These are phyloP conservation scores for Tremella yokohamensis DNA, from an alignment of 768 basidiomycete genomes.

Conservation along the genomic window DNA sequence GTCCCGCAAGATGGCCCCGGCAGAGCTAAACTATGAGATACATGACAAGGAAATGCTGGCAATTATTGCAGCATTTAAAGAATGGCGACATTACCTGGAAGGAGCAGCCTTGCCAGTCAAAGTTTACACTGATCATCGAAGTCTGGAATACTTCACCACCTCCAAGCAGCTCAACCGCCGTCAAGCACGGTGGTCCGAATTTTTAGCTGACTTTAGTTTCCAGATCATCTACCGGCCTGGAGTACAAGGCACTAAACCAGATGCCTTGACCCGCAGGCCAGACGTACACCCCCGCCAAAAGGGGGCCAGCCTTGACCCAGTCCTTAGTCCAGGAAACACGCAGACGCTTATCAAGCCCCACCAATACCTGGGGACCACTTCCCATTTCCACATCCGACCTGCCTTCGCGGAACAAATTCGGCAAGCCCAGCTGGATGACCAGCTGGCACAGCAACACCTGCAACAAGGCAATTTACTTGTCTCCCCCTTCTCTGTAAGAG, in stretches of 20 bases:
- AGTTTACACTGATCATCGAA: slow-evolving; percentile 16
- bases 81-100: slow-evolving; percentile 9
- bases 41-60: slow-evolving; percentile 58
- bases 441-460: too few species aligned
- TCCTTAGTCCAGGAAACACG: background rate
- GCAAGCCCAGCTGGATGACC: background rate
- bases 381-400: background rate
- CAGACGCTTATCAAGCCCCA: background rate
- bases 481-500: background rate
- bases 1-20: slow-evolving; percentile 25
- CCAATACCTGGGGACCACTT: background rate
- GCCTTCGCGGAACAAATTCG: too few species aligned
- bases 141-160: slow-evolving; percentile 15
- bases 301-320: background rate
- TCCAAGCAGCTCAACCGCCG: slow-evolving; percentile 51
- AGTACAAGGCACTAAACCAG: slow-evolving; percentile 6
- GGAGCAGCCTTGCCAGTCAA: background rate
- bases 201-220: slow-evolving; percentile 15
- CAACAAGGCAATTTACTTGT: too few species aligned
- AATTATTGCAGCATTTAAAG: slow-evolving; percentile 31
- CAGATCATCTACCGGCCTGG: slow-evolving; percentile 24
- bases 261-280: slow-evolving; percentile 17
- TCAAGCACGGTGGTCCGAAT: slow-evolving; percentile 55
- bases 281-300: slow-evolving; percentile 8
- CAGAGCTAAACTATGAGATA: slow-evolving; percentile 57